Base-by-base conservation (phyloP, 441 rosid species). In the Gossypium aridum region DNA sequence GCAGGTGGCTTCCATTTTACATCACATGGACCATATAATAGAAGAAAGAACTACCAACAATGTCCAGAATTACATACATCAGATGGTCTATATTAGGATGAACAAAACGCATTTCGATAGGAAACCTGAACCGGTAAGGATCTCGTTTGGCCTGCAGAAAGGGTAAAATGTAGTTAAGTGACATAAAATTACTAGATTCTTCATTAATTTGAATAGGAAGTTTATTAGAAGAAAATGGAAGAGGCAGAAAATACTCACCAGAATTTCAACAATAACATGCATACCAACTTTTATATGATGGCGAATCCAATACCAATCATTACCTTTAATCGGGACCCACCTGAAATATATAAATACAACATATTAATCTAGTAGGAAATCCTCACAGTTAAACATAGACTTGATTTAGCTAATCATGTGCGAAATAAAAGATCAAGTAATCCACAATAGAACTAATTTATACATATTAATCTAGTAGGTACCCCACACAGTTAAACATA, bases 231-330 rank as follows among this genome's bases (percentile, higher is more conserved):
- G 13, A 39, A 56, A 56, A 64, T 56, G 54, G 14, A 55, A 70
- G 34, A 28, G 62, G 45, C 60, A 51, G 53, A 74, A 8, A 64
- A 64, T 13, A 43, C 90, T 88, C 79, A 92, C 99, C 94, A 89
- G 78, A 82, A 96, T 86, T 84, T 96, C 98, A 57, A 93, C 99
- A 69, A 96, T 77, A 74, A 93, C 96, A 73, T 87, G 87, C 98
- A 93, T 91, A 65, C 98, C 97, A 64, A 96, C 97, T 89, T 85
- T 90, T 75, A 96, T 92, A 84, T 90, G 94, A 85, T 96, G 98
- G 72, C 99, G 93, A 71, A 96, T 85, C 99, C 99, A 96, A 88
- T 78, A 96, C 99, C 97, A 96, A 81, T 93, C 99, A 59, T 93
- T 96, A 49, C 90, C 89, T 85, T 87, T 92, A 54, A 96, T 92